Conservation (phyloP, 495 filamentous ascomycete genomes). For the Penicillium pulvis region DNA sequence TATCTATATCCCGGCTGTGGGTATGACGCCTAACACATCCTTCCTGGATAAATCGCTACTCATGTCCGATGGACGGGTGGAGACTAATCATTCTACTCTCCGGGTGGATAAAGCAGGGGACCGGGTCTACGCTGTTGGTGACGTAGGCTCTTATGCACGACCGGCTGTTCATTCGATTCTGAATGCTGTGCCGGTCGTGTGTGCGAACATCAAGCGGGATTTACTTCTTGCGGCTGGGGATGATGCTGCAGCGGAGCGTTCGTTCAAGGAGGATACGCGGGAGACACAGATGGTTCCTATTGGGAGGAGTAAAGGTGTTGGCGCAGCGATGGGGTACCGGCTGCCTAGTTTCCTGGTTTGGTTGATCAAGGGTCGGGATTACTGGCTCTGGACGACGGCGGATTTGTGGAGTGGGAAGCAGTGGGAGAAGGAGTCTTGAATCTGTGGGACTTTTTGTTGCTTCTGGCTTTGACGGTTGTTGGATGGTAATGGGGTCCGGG, state of each 20-base stretch:
- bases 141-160: conserved; percentile 35
- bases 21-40: conserved; percentile 45
- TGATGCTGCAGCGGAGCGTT: conserved; percentile 19
- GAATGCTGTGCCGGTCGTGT: conserved; percentile 40
- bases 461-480: background rate
- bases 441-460: conserved; percentile 1
- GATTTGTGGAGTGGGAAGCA: conserved; percentile 54
- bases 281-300: conserved; percentile 58
- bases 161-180: conserved; percentile 41
- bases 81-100: conserved; percentile 42
- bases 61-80: conserved; percentile 37
- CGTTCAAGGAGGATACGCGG: conserved; percentile 41
- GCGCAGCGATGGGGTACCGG: conserved; percentile 53
- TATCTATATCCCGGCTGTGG: conserved; percentile 52
- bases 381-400: conserved; percentile 54
- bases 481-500: background rate
- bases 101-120: conserved; percentile 51
- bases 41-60: conserved; percentile 43
- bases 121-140: conserved; percentile 51
- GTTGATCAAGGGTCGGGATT: conserved; percentile 64
- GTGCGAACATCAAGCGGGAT: conserved; percentile 49
- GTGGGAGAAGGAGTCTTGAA: conserved; percentile 47
- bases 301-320: conserved; percentile 55
- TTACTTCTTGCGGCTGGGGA: conserved; percentile 23
- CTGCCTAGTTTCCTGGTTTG: conserved; percentile 59